A percentile compares a stretch with the other conserved stretches of the same genome.
These are phyloP conservation scores for Exsudoporus floridanus DNA, from an alignment of 1,284 basidiomycete genomes.

Conservation along the genomic window DNA sequence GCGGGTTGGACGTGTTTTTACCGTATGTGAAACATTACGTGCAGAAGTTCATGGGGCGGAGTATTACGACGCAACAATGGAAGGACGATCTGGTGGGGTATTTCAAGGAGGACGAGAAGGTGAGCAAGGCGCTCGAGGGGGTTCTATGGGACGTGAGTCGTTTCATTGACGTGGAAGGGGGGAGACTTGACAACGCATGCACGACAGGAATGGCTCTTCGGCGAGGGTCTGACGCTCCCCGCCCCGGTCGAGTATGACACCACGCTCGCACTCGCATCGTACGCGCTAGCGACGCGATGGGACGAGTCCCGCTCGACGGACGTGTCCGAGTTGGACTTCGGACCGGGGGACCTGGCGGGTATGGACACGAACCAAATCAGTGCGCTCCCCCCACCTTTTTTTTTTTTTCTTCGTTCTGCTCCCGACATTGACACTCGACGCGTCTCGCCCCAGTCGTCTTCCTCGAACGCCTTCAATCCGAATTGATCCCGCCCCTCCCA, in stretches of 20 bases:
- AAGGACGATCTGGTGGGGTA: conserved; percentile 82
- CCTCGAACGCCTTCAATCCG: conserved; percentile 64
- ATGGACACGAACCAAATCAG: conserved; percentile 72
- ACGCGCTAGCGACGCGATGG: conserved; percentile 77
- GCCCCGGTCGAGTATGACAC: conserved; percentile 83
- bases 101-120: conserved; percentile 60
- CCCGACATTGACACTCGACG: neutral
- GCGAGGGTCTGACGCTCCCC: conserved; percentile 77
- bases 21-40: conserved; percentile 85
- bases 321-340: conserved; percentile 51
- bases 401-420: no score
- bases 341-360: conserved; percentile 49
- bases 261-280: conserved; percentile 71
- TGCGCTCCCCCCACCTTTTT: conserved; percentile 28
- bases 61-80: conserved; percentile 90
- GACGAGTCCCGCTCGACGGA: conserved; percentile 56
- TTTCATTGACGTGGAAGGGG: neutral
- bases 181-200: neutral
- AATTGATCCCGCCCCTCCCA: conserved; percentile 50
- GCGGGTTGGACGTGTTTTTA: conserved; percentile 83
- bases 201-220: conserved; percentile 77
- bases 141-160: conserved; percentile 77
- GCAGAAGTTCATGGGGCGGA: conserved; percentile 73
- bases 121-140: conserved; percentile 64
- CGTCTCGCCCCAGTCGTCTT: conserved; percentile 57